Evolutionary conservation across 495 filamentous ascomycete genomes (phyloP).

Genomic region (Xylaria telfairii): DNA sequence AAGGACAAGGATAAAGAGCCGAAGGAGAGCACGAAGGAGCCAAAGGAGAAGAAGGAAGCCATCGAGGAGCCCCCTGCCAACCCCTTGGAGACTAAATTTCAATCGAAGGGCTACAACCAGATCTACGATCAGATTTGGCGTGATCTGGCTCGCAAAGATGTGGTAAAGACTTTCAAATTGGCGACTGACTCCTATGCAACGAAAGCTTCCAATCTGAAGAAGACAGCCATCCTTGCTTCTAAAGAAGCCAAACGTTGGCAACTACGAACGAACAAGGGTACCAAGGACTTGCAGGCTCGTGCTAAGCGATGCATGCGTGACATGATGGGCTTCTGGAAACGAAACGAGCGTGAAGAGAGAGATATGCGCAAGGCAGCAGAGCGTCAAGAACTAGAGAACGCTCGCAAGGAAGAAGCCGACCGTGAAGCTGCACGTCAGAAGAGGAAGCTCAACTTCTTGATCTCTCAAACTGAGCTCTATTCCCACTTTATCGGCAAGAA

Average conservation of each 20-base stretch:
- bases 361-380: slow-evolving; percentile 93
- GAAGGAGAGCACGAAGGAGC: slow-evolving; percentile 58
- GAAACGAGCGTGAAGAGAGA: slow-evolving; percentile 96
- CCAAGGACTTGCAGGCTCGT: slow-evolving; percentile 94
- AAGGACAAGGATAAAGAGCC: slow-evolving; percentile 43
- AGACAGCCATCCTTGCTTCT: slow-evolving; percentile 94
- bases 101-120: slow-evolving; percentile 91
- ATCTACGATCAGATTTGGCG: slow-evolving; percentile 99
- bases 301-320: slow-evolving; percentile 98
- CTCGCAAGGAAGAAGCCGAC: slow-evolving; percentile 94
- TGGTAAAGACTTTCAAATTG: slow-evolving; percentile 86
- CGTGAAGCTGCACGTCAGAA: slow-evolving; percentile 97
- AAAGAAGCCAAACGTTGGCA: slow-evolving; percentile 99
- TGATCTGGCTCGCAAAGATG: slow-evolving; percentile 90
- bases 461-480: slow-evolving; percentile 98
- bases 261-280: slow-evolving; percentile 95
- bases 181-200: slow-evolving; percentile 81
- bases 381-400: slow-evolving; percentile 94
- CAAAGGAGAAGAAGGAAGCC: slow-evolving; percentile 71
- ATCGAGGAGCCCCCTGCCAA: slow-evolving; percentile 58
- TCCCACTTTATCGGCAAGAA: slow-evolving; percentile 99
- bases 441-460: slow-evolving; percentile 98
- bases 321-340: slow-evolving; percentile 99
- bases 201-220: slow-evolving; percentile 90
- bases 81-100: slow-evolving; percentile 63